Conservation (phyloP, 306 rosid genomes). For the Castanospermum australe region DNA sequence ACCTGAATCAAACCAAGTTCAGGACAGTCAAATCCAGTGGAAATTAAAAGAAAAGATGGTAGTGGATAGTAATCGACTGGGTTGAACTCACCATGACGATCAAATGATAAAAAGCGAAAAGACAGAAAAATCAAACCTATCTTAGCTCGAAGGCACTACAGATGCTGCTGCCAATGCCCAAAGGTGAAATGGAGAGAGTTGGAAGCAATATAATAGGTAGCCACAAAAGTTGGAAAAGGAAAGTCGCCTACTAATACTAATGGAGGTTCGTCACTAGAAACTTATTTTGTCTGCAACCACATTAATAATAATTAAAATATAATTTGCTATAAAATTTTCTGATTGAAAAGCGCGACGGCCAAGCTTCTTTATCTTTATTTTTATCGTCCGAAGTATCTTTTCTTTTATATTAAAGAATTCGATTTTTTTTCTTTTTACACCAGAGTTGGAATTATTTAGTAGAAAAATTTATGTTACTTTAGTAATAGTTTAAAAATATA, state of each 20-base stretch:
- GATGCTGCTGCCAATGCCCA: neutral
- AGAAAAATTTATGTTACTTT: no score
- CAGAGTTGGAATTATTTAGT: no score
- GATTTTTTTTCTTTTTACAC: no score
- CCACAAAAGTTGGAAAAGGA: neutral
- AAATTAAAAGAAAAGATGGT: neutral
- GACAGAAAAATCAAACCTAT: constrained; percentile 18
- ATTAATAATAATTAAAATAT: no score
- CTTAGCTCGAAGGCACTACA: neutral
- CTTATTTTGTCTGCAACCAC: no score
- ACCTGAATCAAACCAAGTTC: neutral
- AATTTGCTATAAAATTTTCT: no score
- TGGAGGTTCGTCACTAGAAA: no score
- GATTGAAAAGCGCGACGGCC: no score
- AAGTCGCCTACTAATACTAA: neutral
- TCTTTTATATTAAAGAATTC: no score
- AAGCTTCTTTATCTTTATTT: no score
- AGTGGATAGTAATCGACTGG: neutral
- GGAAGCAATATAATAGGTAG: neutral
- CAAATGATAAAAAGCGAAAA: neutral
- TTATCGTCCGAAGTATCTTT: no score
- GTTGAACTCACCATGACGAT: neutral
- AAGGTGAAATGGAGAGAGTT: neutral
- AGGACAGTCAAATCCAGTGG: neutral
- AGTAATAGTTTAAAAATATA: no score